Evolutionary conservation across 2,329 filamentous ascomycete genomes (phyloP), one percentile per base, ranked within the genome.

Genomic region (Trichophaea hybrida): DNA sequence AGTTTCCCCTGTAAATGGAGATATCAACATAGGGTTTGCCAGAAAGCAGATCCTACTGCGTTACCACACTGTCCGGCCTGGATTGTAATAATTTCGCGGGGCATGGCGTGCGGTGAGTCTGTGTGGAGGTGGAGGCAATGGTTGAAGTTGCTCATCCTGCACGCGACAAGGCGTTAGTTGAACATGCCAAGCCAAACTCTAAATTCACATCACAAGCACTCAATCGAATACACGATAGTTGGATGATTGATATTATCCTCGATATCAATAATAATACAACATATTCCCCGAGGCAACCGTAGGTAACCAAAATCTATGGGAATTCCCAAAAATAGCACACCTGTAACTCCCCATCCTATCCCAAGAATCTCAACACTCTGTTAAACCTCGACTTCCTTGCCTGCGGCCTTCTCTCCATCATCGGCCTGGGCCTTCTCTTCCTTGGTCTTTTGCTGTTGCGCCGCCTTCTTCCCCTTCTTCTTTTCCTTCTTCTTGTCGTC

Each of bases 41-140:
- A 61, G 57, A 63, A 59, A 61, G 66, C 60, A 64, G 67, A 64
- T 86, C 87, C 78, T 72, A 95, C 90, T 91, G 82, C 90, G 77
- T 97, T 97, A 80, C 91, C 93, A 80, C 93, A 97, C 75, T 97
- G 93, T 80, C 93, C 93, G 66, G 94, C 91, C 76, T 98, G 93
- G 69, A 98, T 86, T 64, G 94, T 98, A 74, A 98, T 98, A 70
- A 98, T 98, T 81, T 98, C 93, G 75, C 93, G 63, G 10, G 64
- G 64, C 64, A 65, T 65, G 13, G 50, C n/a, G 50, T 50, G 46
- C 1, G 13, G 46, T 2, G 46, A 13, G 12, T 43, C 38, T 43
- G 38, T 43, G 38, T 43, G 24, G 24, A 24, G 3, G 24, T 43
- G 38, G 38, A 12, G 38, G 38, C 38, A 15, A 4, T 43, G n/a